These are phyloP conservation scores for Colletotrichum orbiculare DNA, from an alignment of 2,329 filamentous ascomycete species.

Conservation along the genomic window DNA sequence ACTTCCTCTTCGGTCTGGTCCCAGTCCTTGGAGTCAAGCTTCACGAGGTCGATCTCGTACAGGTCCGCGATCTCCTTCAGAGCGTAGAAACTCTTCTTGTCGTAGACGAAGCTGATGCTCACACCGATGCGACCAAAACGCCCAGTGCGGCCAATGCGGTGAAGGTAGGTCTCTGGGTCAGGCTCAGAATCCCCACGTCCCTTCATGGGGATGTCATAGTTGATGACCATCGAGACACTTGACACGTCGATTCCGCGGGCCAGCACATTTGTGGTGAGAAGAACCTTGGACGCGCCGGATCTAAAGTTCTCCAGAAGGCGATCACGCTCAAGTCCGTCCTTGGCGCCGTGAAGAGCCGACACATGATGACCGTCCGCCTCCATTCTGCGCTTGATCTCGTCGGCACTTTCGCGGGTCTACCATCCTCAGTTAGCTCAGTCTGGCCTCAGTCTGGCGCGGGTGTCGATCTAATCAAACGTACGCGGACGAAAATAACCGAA, in stretches of 20 bases:
- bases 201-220: conserved; percentile 89
- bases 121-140: conserved; percentile 97
- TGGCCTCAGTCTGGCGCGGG: too few species aligned
- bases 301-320: conserved; percentile 88
- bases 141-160: conserved; percentile 96
- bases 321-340: conserved; percentile 87
- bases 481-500: conserved; percentile 97
- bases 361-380: conserved; percentile 90
- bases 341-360: conserved; percentile 86
- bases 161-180: conserved; percentile 95
- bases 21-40: conserved; percentile 89
- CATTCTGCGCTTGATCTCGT: conserved; percentile 88
- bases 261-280: conserved; percentile 97
- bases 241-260: conserved; percentile 94
- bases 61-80: conserved; percentile 82
- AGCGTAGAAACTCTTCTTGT: conserved; percentile 82
- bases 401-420: conserved; percentile 86
- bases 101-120: conserved; percentile 93
- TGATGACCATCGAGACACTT: conserved; percentile 97
- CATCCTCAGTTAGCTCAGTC: conserved; percentile 5
- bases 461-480: conserved; percentile 51
- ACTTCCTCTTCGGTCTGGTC: conserved; percentile 87
- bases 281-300: conserved; percentile 87
- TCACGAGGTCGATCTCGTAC: conserved; percentile 84
- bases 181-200: conserved; percentile 82